Evolutionary conservation across 1,284 basidiomycete species (phyloP).

Genomic region (Puccinia novopanici): DNA sequence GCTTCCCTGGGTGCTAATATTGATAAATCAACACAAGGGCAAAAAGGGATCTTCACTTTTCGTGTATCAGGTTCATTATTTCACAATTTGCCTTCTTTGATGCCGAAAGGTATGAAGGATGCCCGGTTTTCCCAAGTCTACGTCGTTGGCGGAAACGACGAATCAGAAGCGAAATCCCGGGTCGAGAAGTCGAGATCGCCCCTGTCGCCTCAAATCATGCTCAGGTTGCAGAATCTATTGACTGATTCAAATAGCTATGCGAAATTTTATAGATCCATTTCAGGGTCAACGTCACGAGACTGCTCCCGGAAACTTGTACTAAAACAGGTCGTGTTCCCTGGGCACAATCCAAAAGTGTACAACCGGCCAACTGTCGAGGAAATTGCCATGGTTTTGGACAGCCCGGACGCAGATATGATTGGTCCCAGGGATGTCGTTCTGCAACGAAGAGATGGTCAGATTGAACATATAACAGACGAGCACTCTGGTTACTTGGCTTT

Average conservation of each 20-base stretch:
- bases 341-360: background rate
- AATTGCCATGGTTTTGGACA: background rate
- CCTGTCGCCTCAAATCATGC: no score
- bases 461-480: background rate
- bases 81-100: no score
- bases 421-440: background rate
- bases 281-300: no score
- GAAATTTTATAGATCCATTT: no score
- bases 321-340: background rate
- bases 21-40: background rate
- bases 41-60: background rate
- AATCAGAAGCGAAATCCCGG: background rate
- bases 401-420: background rate
- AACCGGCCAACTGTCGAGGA: no score
- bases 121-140: no score
- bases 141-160: no score
- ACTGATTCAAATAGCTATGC: no score
- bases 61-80: background rate
- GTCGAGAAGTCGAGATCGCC: no score
- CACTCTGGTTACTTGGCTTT: slow-evolving; percentile 25
- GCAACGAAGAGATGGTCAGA: background rate
- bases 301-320: no score
- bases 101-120: no score
- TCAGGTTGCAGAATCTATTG: no score
- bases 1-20: background rate